A percentile compares a stretch with the other conserved stretches of the same genome.
Evolutionary conservation across 805 yeast species (phyloP).

Genomic region (Metschnikowia cubensis): DNA sequence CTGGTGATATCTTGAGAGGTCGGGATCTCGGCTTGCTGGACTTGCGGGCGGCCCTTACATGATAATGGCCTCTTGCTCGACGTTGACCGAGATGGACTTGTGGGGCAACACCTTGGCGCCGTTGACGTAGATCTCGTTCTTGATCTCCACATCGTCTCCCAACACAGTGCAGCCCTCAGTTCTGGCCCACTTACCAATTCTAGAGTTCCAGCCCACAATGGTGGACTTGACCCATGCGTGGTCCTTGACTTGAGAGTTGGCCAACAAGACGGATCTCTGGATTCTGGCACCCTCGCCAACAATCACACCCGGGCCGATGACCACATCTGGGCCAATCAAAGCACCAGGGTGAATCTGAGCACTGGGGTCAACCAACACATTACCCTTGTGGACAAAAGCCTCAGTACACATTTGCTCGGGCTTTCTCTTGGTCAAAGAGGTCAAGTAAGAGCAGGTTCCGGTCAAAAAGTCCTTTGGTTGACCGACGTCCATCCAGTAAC

Average conservation of each 20-base stretch:
- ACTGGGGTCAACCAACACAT: conserved; percentile 90
- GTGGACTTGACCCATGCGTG: conserved; percentile 98
- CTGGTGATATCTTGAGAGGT: no score
- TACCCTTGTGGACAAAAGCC: conserved; percentile 80
- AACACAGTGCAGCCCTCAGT: conserved; percentile 95
- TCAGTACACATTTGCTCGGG: conserved; percentile 67
- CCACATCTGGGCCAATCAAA: conserved; percentile 97
- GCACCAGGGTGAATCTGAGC: conserved; percentile 91
- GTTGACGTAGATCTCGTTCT: conserved; percentile 97
- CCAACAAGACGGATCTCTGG: conserved; percentile 88
- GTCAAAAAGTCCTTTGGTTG: conserved; percentile 99
- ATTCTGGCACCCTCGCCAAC: conserved; percentile 99
- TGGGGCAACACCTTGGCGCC: conserved; percentile 99
- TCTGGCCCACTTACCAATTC: conserved; percentile 98
- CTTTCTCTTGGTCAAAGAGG: conserved; percentile 76
- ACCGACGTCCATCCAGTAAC: conserved; percentile 99
- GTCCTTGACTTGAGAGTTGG: conserved; percentile 88
- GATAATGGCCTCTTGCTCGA: conserved; percentile 96
- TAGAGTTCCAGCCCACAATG: conserved; percentile 98
- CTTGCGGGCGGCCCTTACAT: conserved; percentile 52
- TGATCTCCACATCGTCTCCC: conserved; percentile 98
- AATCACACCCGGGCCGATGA: conserved; percentile 92
- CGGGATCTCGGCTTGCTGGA: no score
- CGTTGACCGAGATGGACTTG: conserved; percentile 92
- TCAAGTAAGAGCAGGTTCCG: conserved; percentile 89